A percentile compares a stretch with the other conserved stretches of the same genome.
Evolutionary conservation across 805 yeast species (phyloP).

Genomic region (Candida takata): DNA sequence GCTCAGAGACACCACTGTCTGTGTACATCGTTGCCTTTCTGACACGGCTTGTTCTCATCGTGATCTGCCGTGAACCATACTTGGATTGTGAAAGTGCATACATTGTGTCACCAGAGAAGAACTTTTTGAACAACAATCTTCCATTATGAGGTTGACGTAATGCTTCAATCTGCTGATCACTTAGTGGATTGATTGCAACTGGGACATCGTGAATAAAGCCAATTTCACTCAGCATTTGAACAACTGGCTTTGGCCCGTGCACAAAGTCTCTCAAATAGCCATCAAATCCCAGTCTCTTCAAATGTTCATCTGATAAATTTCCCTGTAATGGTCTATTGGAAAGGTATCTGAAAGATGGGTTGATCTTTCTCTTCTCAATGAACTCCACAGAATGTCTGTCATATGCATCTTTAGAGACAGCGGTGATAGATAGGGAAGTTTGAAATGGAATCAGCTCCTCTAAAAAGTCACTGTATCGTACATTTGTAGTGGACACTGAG

Average conservation of each 20-base stretch:
- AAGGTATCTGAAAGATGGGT: conserved; percentile 53
- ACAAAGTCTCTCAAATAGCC: conserved; percentile 70
- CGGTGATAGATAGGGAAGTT: conserved; percentile 58
- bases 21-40: conserved; percentile 9
- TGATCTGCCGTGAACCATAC: conserved; percentile 54
- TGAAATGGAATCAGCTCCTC: conserved; percentile 49
- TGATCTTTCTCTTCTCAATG: conserved; percentile 29
- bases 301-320: conserved; percentile 26
- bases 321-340: conserved; percentile 16
- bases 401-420: conserved; percentile 45
- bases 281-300: conserved; percentile 61
- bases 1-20: conserved; percentile 18
- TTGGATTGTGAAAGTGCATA: conserved; percentile 48
- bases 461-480: conserved; percentile 44
- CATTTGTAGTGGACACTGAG: conserved; percentile 47
- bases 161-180: conserved; percentile 31
- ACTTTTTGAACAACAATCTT: conserved; percentile 41
- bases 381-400: conserved; percentile 35
- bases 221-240: conserved; percentile 61
- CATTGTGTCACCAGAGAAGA: conserved; percentile 51
- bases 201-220: conserved; percentile 54
- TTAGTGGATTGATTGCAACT: conserved; percentile 42
- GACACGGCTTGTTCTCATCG: conserved; percentile 12
- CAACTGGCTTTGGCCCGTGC: conserved; percentile 64
- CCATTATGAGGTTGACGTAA: conserved; percentile 34